Evolutionary conservation across 2,329 filamentous ascomycete genomes (phyloP), one percentile per base, ranked within the genome.

Genomic region (Chrysoporthe austroafricana): DNA sequence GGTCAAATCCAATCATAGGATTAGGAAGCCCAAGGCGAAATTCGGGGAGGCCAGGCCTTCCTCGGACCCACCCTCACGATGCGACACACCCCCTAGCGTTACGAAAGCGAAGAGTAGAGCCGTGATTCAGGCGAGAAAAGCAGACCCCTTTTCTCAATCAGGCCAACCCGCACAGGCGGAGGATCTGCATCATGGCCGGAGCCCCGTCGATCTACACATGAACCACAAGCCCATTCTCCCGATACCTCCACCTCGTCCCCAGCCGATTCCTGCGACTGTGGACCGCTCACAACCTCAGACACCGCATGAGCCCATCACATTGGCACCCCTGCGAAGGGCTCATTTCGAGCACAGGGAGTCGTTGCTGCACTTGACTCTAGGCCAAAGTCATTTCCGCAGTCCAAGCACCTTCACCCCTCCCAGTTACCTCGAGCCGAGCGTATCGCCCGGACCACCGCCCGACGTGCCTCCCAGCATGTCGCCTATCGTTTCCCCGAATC

Each of bases 1-100:
- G 1, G 84, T 87, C 67, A 87, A 87, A 73, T 76, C 77, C 11
- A 81, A 83, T 50, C 80, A 79, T 6, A 79, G 83, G 32, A 76
- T 79, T 50, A 78, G 84, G 68, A 85, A 83, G 73, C 79, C 80
- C 16, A 85, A 84, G 72, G 79, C 76, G 71, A 80, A 83, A 63
- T 66, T 61, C 16, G 69, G 63, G 18, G 63, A 67, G 34, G 36
- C 63, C 21, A 48, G 62, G n/a, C 42, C 58, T 8, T 26, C 48
- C 7, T 56, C 63, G 13, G 11, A 64, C 50, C 34, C 48, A 8
- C 36, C 62, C 21, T 48, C 68, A 57, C 62, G 62, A 39, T 46
- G 62, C 21, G 66, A 59, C 0, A 66, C 54, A 32, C 46, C 46
- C 9, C 39, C 52, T 9, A 26, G 60, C 34, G 63, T 36, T 26